Evolutionary conservation across 2,329 filamentous ascomycete species (phyloP).

Genomic region (Furcasterigmium sp.): DNA sequence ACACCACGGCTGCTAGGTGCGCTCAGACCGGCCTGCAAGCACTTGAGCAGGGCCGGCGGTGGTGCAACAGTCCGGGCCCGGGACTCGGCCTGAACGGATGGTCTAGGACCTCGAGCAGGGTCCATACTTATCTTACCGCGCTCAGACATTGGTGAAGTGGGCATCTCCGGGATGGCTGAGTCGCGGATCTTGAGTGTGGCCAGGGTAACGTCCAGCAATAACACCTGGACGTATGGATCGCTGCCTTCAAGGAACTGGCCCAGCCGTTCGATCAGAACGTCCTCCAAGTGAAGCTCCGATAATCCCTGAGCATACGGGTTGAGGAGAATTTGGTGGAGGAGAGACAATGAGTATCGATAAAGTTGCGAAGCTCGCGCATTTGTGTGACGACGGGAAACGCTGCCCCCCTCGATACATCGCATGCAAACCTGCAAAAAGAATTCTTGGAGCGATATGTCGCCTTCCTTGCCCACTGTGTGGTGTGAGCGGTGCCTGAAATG

Average conservation of each 20-base stretch:
- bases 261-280: conserved; percentile 64
- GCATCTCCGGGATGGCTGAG: conserved; percentile 29
- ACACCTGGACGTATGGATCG: conserved; percentile 68
- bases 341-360: conserved; percentile 63
- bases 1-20: conserved; percentile 68
- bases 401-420: conserved; percentile 48
- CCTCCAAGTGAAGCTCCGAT: conserved; percentile 62
- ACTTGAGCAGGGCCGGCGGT: conserved; percentile 70
- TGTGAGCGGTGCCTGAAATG: too few species aligned
- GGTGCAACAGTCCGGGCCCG: conserved; percentile 41
- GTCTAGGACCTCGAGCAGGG: conserved; percentile 30
- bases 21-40: conserved; percentile 75
- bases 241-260: conserved; percentile 52
- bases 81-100: conserved; percentile 28
- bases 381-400: conserved; percentile 27
- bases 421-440: conserved; percentile 64
- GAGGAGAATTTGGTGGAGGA: conserved; percentile 64
- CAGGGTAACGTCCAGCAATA: conserved; percentile 74
- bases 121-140: conserved; percentile 39
- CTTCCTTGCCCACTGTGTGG: conserved; percentile 38
- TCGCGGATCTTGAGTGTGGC: conserved; percentile 65
- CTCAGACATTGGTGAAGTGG: conserved; percentile 40
- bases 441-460: conserved; percentile 58
- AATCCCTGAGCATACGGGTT: conserved; percentile 57
- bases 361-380: conserved; percentile 57